Base-by-base conservation (phyloP, 495 filamentous ascomycete species). In the Darksidea phi region DNA sequence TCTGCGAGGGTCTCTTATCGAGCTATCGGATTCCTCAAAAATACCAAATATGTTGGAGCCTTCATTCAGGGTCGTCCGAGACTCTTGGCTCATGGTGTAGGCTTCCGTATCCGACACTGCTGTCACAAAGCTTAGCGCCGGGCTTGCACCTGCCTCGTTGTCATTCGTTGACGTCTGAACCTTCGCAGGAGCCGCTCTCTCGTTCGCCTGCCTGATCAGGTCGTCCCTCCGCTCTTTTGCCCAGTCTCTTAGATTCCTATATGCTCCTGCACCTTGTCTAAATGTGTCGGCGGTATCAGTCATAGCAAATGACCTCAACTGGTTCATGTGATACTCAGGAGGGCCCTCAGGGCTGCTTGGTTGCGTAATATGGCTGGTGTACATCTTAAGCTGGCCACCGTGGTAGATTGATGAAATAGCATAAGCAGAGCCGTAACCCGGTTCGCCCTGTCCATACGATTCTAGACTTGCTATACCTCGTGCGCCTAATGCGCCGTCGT, bases 401-500 rank as follows among this genome's bases (percentile, higher is more conserved):
- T 71, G 58, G 53, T 79, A 81, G 32, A 68, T 75, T 21, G 76
- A 70, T 52, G 68, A 75, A 45, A 76, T 70, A 18, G 76, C 74
- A 59, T 74, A 71, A 37, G 77, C 73, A 37, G 67, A 67, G 66
- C 80, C 75, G 55, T 75, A 79, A 7, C 54, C 56, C 0, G 70
- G 69, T 58, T 75, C 63, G 17, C 70, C 67, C 23, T 69, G 28
- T 61, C 66, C 64, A 51, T 78, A 80, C 57, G 70, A 77, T 66
- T 77, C 72, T 49, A 82, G 70, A 32, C 51, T 56, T 42, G 75
- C 73, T 70, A 80, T 80, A 26, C 57, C 77, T 50, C 76, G 74
- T 25, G 75, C 77, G 10, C 78, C 78, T 17, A 76, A 50, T 10
- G 77, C 78, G 17, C 78, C 77, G 56, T 77, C 67, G 63, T 77